Evolutionary conservation across 805 yeast species (phyloP).

Genomic region (Saccharomycopsis lassenensis): DNA sequence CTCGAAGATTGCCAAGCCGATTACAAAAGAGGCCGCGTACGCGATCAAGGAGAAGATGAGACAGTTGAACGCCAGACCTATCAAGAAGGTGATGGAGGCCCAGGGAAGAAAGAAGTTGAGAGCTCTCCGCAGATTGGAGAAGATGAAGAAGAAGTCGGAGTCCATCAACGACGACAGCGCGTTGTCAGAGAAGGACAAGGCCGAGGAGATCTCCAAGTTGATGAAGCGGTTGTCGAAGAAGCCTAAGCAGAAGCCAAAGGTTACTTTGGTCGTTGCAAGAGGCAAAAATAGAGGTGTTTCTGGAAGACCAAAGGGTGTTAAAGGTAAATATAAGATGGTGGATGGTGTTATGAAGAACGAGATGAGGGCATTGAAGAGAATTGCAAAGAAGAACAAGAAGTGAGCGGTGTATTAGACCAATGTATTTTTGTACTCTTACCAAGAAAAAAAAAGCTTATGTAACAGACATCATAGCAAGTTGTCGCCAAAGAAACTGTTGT

Average conservation of each 20-base stretch:
- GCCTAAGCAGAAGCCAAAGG: slow-evolving; percentile 62
- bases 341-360: slow-evolving; percentile 98
- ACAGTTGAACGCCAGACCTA: slow-evolving; percentile 92
- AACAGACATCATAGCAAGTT: slow-evolving; percentile 4
- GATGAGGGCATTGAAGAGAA: slow-evolving; percentile 83
- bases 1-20: slow-evolving; percentile 78
- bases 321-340: slow-evolving; percentile 98
- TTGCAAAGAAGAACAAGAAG: slow-evolving; percentile 75
- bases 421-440: no score
- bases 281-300: slow-evolving; percentile 78
- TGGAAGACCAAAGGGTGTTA: slow-evolving; percentile 95
- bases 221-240: slow-evolving; percentile 74
- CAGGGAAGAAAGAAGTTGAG: slow-evolving; percentile 93
- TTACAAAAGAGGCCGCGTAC: slow-evolving; percentile 85
- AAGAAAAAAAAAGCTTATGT: background rate
- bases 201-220: slow-evolving; percentile 81
- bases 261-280: slow-evolving; percentile 77
- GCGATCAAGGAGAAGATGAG: slow-evolving; percentile 67
- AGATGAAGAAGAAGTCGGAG: slow-evolving; percentile 87
- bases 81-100: slow-evolving; percentile 97
- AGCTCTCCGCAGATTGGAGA: slow-evolving; percentile 77
- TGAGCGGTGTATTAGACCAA: no score
- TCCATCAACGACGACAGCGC: slow-evolving; percentile 77
- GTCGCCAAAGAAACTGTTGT: slow-evolving; percentile 11
- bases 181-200: slow-evolving; percentile 87